phyloP scores from a whole-genome alignment of 2,329 filamentous ascomycete species.

The Phialophora tarda region DNA sequence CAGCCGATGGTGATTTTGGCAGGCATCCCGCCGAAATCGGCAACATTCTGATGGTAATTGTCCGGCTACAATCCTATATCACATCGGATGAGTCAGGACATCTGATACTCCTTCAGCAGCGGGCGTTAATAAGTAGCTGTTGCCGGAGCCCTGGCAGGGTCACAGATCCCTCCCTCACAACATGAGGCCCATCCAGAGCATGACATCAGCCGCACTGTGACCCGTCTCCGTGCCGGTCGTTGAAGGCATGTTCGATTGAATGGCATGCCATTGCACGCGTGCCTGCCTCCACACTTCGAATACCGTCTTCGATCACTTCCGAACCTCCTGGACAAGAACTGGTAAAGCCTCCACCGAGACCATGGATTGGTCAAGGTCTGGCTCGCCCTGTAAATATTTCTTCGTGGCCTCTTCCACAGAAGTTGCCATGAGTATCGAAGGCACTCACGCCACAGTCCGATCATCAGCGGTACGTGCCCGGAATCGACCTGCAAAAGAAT shows the following conservation, averaged over 20 bases:
- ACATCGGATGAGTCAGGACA: constrained; percentile 8
- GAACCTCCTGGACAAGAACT: no score
- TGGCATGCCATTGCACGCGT: no score
- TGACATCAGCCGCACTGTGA: constrained; percentile 49
- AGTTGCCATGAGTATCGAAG: constrained; percentile 58
- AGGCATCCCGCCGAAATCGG: background rate
- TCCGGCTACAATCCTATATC: background rate
- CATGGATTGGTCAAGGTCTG: background rate
- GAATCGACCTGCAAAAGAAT: constrained; percentile 13
- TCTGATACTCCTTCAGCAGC: constrained; percentile 37
- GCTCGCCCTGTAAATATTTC: constrained; percentile 58
- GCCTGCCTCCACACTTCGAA: no score
- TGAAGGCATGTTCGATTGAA: constrained; percentile 43
- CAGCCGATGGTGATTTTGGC: background rate
- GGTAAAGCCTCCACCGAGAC: no score
- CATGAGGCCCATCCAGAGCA: constrained; percentile 60
- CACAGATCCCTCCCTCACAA: constrained; percentile 52
- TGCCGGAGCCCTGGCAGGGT: constrained; percentile 35
- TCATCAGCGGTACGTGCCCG: constrained; percentile 25
- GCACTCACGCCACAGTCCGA: constrained; percentile 53
- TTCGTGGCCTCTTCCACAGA: constrained; percentile 59
- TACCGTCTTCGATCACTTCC: no score
- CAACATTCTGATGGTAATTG: background rate
- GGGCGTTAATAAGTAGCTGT: constrained; percentile 51
- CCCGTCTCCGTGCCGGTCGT: constrained; percentile 44